Evolutionary conservation across 192 early-diverging fungal species (phyloP), one percentile per base, ranked within the genome.

Genomic region (Coemansia sp.): DNA sequence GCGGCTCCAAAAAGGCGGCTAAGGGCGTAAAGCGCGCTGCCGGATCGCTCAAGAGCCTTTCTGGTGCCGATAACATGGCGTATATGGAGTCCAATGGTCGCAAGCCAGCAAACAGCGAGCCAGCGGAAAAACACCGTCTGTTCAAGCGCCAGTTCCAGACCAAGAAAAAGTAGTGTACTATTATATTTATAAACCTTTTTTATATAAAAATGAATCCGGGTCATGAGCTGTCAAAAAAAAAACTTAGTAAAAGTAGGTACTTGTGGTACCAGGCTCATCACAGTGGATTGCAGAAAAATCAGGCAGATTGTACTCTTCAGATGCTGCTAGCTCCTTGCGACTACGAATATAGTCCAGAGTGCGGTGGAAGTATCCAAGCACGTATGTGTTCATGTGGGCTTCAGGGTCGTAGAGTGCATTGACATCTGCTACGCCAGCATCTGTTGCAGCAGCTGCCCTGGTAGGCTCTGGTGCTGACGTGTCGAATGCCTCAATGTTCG

Each of bases 41-140:
- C 0, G 87, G 87, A n/a, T 90, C 85, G 9, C 77, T 94, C 64
- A 93, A 88, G 72, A 91, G 91, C 46, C 84, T 97, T 60, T 89
- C 88, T 21, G 97, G 97, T 31, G 94, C 86, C 1, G 92, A 95
- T 71, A 85, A 88, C 63, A 99, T 99, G 94, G 95, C 95, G 0
- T 99, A 99, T 65, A 83, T 93, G 58, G 96, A 98, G 70, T 87
- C 83, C 5, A 66, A 56, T 30, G 75, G 75, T 15, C 82, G 84
- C 46, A 67, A 72, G 25, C 58, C 71, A 16, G 65, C 71, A 7
- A 66, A 63, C 42, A 71, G 69, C 58, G 77, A 80, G 59, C 82
- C 75, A 5, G 78, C 66, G 29, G 86, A 88, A 64, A 86, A 87
- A 57, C 87, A 91, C 64, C 64, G 82, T 8, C 70, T 91, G 37